phyloP scores from a whole-genome alignment of 202 grass and related monocot genomes.

The Dendrocalamus latiflorus region DNA sequence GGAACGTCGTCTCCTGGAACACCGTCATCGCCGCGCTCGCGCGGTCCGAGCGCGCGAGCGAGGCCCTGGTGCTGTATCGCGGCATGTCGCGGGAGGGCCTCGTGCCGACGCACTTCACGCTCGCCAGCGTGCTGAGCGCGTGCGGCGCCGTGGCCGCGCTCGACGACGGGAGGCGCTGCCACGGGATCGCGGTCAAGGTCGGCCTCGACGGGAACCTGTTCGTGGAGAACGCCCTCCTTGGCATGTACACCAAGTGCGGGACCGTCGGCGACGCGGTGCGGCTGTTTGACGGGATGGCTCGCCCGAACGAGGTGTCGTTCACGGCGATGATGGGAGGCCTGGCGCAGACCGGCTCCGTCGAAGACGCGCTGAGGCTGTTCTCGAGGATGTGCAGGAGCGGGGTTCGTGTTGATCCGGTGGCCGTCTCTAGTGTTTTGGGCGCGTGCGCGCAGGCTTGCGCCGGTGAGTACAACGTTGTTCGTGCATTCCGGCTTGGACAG shows the following conservation, averaged over 20 bases:
- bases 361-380: constrained; percentile 63
- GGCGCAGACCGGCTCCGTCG: constrained; percentile 40
- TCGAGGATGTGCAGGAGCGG: constrained; percentile 53
- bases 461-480: background rate
- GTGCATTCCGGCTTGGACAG: constrained; percentile 33
- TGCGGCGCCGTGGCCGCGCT: constrained; percentile 48
- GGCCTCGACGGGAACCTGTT: constrained; percentile 60
- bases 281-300: constrained; percentile 56
- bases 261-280: constrained; percentile 30
- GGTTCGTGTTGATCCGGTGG: constrained; percentile 56
- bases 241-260: constrained; percentile 68
- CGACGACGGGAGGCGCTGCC: constrained; percentile 56
- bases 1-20: constrained; percentile 69
- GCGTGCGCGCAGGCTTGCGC: constrained; percentile 47
- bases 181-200: constrained; percentile 54
- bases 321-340: constrained; percentile 83
- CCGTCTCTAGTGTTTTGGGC: constrained; percentile 66
- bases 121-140: constrained; percentile 75
- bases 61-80: constrained; percentile 51
- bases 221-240: constrained; percentile 67
- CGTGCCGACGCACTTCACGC: constrained; percentile 62
- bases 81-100: constrained; percentile 55
- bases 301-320: constrained; percentile 76
- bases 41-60: constrained; percentile 30
- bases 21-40: constrained; percentile 61